A percentile compares a stretch with the other conserved stretches of the same genome.
phyloP scores from a whole-genome alignment of 352 stramenopile genomes.

The Globisporangium sylvaticum region DNA sequence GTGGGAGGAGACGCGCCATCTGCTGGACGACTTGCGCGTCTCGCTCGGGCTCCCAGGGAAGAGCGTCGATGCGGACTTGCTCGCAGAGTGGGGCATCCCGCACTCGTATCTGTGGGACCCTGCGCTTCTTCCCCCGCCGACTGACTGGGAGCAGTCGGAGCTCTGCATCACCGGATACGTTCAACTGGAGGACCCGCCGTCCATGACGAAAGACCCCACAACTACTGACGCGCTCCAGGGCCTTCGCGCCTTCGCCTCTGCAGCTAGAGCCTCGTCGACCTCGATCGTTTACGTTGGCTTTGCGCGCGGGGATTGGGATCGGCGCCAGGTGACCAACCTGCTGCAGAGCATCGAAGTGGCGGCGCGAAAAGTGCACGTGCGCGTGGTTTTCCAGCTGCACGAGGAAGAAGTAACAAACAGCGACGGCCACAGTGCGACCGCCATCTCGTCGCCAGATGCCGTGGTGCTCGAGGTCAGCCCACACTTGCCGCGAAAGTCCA shows the following conservation, averaged over 20 bases:
- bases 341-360: slow-evolving; percentile 42
- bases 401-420: slow-evolving; percentile 27
- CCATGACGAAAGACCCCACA: slow-evolving; percentile 10
- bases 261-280: slow-evolving; percentile 11
- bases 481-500: slow-evolving; percentile 28
- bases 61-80: slow-evolving; percentile 29
- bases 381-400: slow-evolving; percentile 53
- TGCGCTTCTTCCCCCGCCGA: slow-evolving; percentile 44
- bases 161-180: slow-evolving; percentile 55
- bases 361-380: slow-evolving; percentile 27
- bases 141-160: slow-evolving; percentile 53
- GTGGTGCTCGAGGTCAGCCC: slow-evolving; percentile 45
- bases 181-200: slow-evolving; percentile 23
- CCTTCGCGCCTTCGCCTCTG: no score
- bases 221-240: slow-evolving; percentile 23
- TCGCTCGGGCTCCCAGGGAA: slow-evolving; percentile 46
- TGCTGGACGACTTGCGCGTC: slow-evolving; percentile 55
- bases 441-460: no score
- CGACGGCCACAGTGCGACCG: no score
- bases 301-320: slow-evolving; percentile 41
- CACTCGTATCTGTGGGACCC: slow-evolving; percentile 75
- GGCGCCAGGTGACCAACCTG: slow-evolving; percentile 30
- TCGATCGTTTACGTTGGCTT: slow-evolving; percentile 58
- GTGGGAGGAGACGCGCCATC: slow-evolving; percentile 41
- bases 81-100: slow-evolving; percentile 53